Base-by-base conservation (phyloP, 208 protist genomes). In the Strigomonas oncopelti region DNA sequence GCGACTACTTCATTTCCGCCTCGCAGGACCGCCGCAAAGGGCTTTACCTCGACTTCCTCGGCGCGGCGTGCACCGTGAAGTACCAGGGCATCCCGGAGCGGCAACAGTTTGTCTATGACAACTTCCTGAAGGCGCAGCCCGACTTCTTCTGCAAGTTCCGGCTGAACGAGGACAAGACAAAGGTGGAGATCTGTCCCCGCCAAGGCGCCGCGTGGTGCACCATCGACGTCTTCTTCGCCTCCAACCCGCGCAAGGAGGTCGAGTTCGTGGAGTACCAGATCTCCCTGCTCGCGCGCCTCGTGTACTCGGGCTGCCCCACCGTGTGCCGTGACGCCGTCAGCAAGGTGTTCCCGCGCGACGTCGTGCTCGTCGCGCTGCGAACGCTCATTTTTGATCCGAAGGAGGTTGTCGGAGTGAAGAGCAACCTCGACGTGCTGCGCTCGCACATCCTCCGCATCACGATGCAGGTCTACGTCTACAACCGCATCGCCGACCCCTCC, bases 231-330 rank as follows among this genome's bases (percentile, higher is more conserved):
- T 79, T 91, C 67, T 84, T 92, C 58, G 48, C 38, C 24, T 51
- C 9, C 32, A 31, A 62, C 52, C 74, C 79, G 52, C 54, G 25
- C 24, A 72, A 78, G 61, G 34, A 72, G 16, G 52, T 72, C 0
- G 31, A 68, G 3, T 93, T 79, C 53, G 71, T 89, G 24, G 54
- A 78, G 28, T 77, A 73, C 25, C 82, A 87, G 64, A 77, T 93
- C 24, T 65, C 81, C 5, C 72, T 93, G 25, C 67, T 90, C 32
- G 80, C 77, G 31, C 61, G 75, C 0, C 59, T 90, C n/a, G 88
- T 80, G 74, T 87, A 83, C 69, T 80, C 85, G 66, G 81, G 84
- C 34, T 85, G 77, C 70, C 75, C 87, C n/a, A 7, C 32, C 24
- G 24, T 80, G 36, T 90, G 82, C 75, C 69, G 63, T 46, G 69